phyloP scores from a whole-genome alignment of 2,329 filamentous ascomycete genomes.

The Pseudogymnoascus sp. region DNA sequence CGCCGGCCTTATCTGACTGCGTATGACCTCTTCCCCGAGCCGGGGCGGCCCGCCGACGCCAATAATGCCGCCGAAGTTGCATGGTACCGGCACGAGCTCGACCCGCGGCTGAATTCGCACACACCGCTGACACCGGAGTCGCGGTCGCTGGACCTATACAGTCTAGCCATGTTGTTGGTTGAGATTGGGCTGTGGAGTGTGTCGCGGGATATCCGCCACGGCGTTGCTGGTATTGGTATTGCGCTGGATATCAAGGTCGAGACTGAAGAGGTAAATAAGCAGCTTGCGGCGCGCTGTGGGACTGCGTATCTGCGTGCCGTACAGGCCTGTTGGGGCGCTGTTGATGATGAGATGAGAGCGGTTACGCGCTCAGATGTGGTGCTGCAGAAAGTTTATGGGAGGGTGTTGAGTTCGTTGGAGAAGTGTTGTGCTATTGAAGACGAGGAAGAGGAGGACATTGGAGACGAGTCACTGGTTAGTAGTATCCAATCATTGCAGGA shows the following conservation, averaged over 20 bases:
- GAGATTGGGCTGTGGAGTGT: slow-evolving; percentile 70
- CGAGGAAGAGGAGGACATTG: slow-evolving; percentile 44
- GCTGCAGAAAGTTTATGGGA: slow-evolving; percentile 48
- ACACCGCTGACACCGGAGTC: slow-evolving; percentile 46
- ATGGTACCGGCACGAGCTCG: slow-evolving; percentile 56
- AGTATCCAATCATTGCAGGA: background rate
- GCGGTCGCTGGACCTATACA: slow-evolving; percentile 60
- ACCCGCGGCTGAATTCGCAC: slow-evolving; percentile 42
- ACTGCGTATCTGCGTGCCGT: slow-evolving; percentile 69
- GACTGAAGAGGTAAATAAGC: slow-evolving; percentile 18
- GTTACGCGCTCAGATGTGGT: slow-evolving; percentile 41
- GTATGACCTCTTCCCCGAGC: slow-evolving; percentile 3
- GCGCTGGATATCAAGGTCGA: slow-evolving; percentile 14
- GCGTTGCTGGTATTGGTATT: slow-evolving; percentile 12
- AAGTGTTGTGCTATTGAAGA: slow-evolving; percentile 55
- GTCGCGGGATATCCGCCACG: slow-evolving; percentile 33
- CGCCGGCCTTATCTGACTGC: slow-evolving; percentile 25
- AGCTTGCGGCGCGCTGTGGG: slow-evolving; percentile 48
- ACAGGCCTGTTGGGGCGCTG: slow-evolving; percentile 61
- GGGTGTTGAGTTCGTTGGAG: slow-evolving; percentile 40
- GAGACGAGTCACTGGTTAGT: slow-evolving; percentile 34
- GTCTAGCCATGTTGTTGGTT: slow-evolving; percentile 62
- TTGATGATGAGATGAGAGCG: slow-evolving; percentile 50
- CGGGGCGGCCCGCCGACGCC: slow-evolving; percentile 48
- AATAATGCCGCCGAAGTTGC: slow-evolving; percentile 36